Evolutionary conservation across 352 stramenopile species (phyloP).

Genomic region (Pythium inflatum): DNA sequence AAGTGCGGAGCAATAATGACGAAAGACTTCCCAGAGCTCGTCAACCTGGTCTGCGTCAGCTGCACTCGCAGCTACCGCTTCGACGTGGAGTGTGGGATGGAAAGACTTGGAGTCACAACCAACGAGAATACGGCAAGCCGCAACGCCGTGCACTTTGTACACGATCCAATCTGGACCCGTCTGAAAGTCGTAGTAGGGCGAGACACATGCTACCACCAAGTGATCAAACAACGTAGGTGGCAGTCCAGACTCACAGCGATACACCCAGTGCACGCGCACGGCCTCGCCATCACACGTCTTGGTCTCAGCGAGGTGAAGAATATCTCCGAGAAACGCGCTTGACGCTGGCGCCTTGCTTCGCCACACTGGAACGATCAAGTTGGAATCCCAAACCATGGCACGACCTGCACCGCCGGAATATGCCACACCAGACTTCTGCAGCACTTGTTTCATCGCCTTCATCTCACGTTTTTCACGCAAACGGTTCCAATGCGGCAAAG

Average conservation of each 20-base stretch:
- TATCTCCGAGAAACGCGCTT: not conserved
- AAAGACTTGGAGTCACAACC: not conserved
- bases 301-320: not conserved
- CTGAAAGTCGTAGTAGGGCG: not conserved
- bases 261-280: conserved; percentile 20
- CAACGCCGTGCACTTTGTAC: not conserved
- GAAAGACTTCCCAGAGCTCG: conserved; percentile 5
- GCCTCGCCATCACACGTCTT: not conserved
- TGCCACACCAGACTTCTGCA: not conserved
- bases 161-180: conserved; percentile 15
- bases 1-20: not conserved
- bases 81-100: conserved; percentile 5
- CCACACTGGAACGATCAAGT: conserved; percentile 9
- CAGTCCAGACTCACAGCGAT: conserved; percentile 15
- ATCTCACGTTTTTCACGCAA: not conserved
- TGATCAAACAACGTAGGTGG: conserved; percentile 12
- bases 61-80: conserved; percentile 4
- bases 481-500: not conserved
- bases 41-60: not conserved
- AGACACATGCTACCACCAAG: conserved; percentile 18
- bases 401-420: not conserved
- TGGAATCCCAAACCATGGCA: not conserved
- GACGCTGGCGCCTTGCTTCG: not conserved
- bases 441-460: not conserved
- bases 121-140: conserved; percentile 3